Evolutionary conservation across 345 rosid species (phyloP).

Genomic region (Rhizophora apiculata): DNA sequence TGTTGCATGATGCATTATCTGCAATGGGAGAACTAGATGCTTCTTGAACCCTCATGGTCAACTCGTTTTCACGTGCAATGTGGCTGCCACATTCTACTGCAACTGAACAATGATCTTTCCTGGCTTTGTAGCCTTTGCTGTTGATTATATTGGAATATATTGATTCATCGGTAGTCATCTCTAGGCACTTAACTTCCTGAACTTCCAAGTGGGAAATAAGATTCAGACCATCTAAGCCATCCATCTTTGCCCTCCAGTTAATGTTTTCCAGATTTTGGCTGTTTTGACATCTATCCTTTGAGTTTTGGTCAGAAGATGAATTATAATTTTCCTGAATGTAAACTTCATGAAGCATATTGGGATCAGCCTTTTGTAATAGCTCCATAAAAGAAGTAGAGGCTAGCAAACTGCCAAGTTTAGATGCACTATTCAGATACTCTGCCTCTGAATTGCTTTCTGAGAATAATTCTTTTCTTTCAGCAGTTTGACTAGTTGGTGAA

Average conservation of each 20-base stretch:
- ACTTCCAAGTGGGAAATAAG: conserved; percentile 22
- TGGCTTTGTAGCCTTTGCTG: conserved; percentile 19
- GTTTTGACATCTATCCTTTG: conserved; percentile 18
- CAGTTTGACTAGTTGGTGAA: conserved; percentile 36
- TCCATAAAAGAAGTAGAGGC: conserved; percentile 42
- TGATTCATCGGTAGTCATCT: conserved; percentile 28
- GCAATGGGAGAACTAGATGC: conserved; percentile 27
- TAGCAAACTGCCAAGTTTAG: conserved; percentile 22
- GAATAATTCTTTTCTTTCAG: conserved; percentile 50
- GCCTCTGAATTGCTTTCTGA: conserved; percentile 45
- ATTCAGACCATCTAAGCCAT: conserved; percentile 16
- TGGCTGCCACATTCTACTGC: conserved; percentile 27
- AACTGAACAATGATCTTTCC: conserved; percentile 17
- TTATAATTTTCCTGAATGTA: conserved; percentile 20
- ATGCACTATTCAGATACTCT: conserved; percentile 24
- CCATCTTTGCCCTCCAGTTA: conserved; percentile 16
- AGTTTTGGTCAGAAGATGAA: conserved; percentile 26
- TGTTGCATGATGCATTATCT: conserved; percentile 21
- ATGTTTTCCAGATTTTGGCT: conserved; percentile 17
- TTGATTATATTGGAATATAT: conserved; percentile 27
- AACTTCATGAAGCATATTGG: conserved; percentile 29
- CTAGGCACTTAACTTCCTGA: conserved; percentile 27
- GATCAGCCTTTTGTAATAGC: conserved; percentile 52
- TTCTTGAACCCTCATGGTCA: conserved; percentile 15
- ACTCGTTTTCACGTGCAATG: conserved; percentile 22